Evolutionary conservation across 73 alveolate species (phyloP).

Genomic region (Stentor coeruleus): DNA sequence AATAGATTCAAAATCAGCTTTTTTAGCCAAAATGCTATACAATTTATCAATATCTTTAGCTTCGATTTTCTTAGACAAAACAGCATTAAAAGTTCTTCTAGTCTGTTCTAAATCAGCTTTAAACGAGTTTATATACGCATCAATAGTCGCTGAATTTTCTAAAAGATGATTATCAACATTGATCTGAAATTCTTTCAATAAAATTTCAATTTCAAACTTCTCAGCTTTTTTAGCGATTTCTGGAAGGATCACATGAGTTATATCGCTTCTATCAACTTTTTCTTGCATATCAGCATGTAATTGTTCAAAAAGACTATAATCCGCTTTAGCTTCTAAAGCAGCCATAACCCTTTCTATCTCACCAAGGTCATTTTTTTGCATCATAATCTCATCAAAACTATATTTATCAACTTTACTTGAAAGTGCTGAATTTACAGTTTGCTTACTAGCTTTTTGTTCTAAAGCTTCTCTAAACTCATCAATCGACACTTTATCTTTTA

Average conservation of each 20-base stretch:
- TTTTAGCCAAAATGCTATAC: neutral
- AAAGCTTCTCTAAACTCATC: constrained; percentile 68
- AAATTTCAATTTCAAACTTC: neutral
- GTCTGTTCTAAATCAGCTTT: constrained; percentile 11
- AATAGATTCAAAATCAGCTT: neutral
- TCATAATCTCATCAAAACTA: neutral
- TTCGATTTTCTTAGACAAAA: neutral
- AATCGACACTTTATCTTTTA: constrained; percentile 26
- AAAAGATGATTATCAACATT: neutral
- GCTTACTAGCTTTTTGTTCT: constrained; percentile 57
- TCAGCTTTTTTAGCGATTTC: neutral
- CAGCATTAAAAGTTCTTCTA: neutral
- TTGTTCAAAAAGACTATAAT: neutral
- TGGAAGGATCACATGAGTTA: neutral
- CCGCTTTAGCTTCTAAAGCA: constrained; percentile 14
- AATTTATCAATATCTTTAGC: neutral
- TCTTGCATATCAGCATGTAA: neutral
- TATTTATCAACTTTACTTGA: neutral
- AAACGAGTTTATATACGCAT: neutral
- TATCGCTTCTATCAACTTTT: neutral
- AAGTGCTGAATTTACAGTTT: neutral
- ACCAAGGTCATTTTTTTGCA: neutral
- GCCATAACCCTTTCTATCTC: neutral
- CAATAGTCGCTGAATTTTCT: neutral
- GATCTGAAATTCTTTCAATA: neutral